phyloP scores from a whole-genome alignment of 352 stramenopile species.

The Aphanomyces stellatus region DNA sequence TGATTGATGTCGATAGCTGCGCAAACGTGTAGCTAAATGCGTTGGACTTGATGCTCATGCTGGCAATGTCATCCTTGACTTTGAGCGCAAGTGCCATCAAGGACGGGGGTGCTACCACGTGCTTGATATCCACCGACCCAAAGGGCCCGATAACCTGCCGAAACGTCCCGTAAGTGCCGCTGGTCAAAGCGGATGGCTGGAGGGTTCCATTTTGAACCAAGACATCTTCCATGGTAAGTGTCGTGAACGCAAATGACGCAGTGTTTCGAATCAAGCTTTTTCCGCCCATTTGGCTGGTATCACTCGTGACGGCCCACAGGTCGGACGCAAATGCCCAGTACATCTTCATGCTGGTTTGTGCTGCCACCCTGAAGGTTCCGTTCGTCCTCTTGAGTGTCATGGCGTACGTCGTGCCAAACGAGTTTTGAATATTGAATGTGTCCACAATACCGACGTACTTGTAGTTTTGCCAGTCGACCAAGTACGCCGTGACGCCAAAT shows the following conservation, averaged over 20 bases:
- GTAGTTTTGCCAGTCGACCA: constrained; percentile 19
- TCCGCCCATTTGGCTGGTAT: not conserved
- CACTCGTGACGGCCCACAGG: constrained; percentile 6
- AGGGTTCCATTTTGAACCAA: not conserved
- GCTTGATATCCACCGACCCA: not conserved
- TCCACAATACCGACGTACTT: constrained; percentile 11
- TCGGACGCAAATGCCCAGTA: constrained; percentile 13
- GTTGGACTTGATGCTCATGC: not conserved
- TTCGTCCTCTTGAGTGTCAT: constrained; percentile 10
- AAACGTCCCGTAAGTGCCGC: not conserved
- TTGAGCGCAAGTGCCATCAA: not conserved
- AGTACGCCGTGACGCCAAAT: not conserved
- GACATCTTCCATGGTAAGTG: not conserved
- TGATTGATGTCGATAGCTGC: too few relatives aligned
- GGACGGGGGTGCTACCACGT: not conserved
- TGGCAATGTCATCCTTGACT: not conserved
- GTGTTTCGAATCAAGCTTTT: not conserved
- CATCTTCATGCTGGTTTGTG: constrained; percentile 6
- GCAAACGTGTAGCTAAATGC: not conserved
- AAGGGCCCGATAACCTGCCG: not conserved
- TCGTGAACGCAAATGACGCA: not conserved
- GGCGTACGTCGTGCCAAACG: not conserved
- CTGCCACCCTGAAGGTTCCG: not conserved
- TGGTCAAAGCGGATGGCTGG: not conserved
- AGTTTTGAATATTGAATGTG: constrained; percentile 3